phyloP scores from a whole-genome alignment of 805 yeast genomes.

The Candida pini region DNA sequence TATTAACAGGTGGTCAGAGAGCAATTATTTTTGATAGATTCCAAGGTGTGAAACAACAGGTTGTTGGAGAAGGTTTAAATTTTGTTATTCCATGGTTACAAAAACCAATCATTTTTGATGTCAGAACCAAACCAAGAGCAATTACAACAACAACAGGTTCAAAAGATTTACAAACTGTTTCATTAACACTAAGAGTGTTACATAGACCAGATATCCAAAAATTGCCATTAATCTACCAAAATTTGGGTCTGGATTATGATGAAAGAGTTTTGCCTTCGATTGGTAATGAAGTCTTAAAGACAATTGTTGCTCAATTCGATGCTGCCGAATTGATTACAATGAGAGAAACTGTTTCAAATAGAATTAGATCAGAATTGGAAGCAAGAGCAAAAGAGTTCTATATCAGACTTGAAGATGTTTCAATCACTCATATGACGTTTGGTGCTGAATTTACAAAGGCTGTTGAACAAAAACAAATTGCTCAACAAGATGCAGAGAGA shows the following conservation, averaged over 20 bases:
- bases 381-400: constrained; percentile 82
- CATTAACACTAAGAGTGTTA: constrained; percentile 84
- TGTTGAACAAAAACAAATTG: constrained; percentile 97
- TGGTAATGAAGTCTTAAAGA: constrained; percentile 92
- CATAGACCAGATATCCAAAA: constrained; percentile 87
- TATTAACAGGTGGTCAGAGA: constrained; percentile 62
- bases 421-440: constrained; percentile 96
- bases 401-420: constrained; percentile 91
- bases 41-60: constrained; percentile 80
- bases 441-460: constrained; percentile 97
- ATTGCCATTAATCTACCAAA: constrained; percentile 84
- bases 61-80: constrained; percentile 95
- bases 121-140: constrained; percentile 90
- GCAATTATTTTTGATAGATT: constrained; percentile 94
- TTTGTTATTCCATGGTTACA: constrained; percentile 95
- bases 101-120: constrained; percentile 83
- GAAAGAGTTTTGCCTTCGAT: constrained; percentile 95
- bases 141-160: constrained; percentile 95
- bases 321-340: constrained; percentile 98
- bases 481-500: constrained; percentile 98
- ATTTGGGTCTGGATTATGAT: constrained; percentile 89
- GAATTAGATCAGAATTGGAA: constrained; percentile 81
- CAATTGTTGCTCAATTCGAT: constrained; percentile 97
- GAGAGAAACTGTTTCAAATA: constrained; percentile 88
- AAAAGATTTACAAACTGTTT: constrained; percentile 93